Evolutionary conservation across 176 grass and related monocot genomes (phyloP).

Genomic region (Triticum urartu): DNA sequence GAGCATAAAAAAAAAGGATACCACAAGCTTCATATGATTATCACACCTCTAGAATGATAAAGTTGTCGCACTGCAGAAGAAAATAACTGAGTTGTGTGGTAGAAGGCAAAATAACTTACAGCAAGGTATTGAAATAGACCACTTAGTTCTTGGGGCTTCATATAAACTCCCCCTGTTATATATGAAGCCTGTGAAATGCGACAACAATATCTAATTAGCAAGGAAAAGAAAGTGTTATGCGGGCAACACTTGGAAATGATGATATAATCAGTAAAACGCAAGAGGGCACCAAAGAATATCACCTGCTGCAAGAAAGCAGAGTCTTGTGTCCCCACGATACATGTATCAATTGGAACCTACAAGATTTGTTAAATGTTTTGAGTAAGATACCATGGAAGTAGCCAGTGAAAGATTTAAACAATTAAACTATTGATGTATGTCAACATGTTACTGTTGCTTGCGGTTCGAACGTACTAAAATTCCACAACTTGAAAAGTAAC

Average conservation of each 20-base stretch:
- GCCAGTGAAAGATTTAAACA: background rate
- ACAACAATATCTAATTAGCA: conserved; percentile 15
- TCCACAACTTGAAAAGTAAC: background rate
- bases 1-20: background rate
- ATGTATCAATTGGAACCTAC: conserved; percentile 95
- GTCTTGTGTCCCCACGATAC: conserved; percentile 81
- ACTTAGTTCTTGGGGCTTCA: conserved; percentile 86
- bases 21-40: conserved; percentile 3
- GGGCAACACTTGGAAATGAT: background rate
- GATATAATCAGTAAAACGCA: background rate
- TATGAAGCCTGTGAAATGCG: conserved; percentile 75
- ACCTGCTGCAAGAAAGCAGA: conserved; percentile 99
- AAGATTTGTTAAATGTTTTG: conserved; percentile 13
- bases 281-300: background rate
- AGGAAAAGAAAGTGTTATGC: conserved; percentile 13
- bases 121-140: conserved; percentile 90
- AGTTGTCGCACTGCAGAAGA: background rate
- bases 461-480: conserved; percentile 3
- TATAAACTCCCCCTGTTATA: conserved; percentile 92
- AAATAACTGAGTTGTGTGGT: background rate
- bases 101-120: conserved; percentile 39
- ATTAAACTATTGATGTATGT: background rate
- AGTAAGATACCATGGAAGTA: background rate
- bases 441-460: background rate
- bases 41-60: background rate